Conservation (phyloP, 2,329 filamentous ascomycete genomes). For the Cadophora gregata region DNA sequence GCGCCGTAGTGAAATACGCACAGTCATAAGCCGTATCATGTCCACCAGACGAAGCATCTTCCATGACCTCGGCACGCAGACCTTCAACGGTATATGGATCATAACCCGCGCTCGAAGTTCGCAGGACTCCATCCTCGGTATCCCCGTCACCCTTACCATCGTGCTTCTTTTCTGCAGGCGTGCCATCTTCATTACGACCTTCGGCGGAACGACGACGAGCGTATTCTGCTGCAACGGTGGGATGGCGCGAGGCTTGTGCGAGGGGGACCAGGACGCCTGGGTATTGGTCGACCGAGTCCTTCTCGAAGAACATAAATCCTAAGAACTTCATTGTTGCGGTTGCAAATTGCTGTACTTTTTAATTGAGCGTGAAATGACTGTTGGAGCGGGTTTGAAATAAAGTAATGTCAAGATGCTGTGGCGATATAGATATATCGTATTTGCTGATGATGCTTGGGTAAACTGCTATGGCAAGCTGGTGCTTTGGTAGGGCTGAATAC, state of each 20-base stretch:
- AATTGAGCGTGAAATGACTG: neutral
- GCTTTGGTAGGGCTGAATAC: slow-evolving; percentile 9
- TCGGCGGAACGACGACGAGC: slow-evolving; percentile 41
- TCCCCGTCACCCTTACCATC: slow-evolving; percentile 10
- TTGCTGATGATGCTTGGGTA: slow-evolving; percentile 14
- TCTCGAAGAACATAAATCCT: slow-evolving; percentile 55
- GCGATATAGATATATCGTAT: slow-evolving; percentile 4
- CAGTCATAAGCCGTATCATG: slow-evolving; percentile 76
- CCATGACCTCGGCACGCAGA: slow-evolving; percentile 70
- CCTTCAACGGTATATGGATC: slow-evolving; percentile 63
- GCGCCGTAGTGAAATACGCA: slow-evolving; percentile 52
- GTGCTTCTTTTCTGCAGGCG: slow-evolving; percentile 11
- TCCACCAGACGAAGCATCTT: slow-evolving; percentile 53
- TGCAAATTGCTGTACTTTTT: neutral
- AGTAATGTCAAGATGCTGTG: slow-evolving; percentile 18
- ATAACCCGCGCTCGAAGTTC: slow-evolving; percentile 61
- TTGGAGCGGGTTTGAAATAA: neutral
- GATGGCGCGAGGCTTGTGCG: slow-evolving; percentile 49
- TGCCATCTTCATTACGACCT: slow-evolving; percentile 31
- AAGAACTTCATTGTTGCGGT: slow-evolving; percentile 44
- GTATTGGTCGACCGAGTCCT: slow-evolving; percentile 55
- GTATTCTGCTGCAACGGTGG: slow-evolving; percentile 45
- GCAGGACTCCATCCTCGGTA: slow-evolving; percentile 53
- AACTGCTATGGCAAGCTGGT: slow-evolving; percentile 17
- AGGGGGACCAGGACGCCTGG: slow-evolving; percentile 57